A percentile compares a stretch with the other conserved stretches of the same genome.
Evolutionary conservation across 1,284 basidiomycete genomes (phyloP).

Genomic region (Austropuccinia psidii): DNA sequence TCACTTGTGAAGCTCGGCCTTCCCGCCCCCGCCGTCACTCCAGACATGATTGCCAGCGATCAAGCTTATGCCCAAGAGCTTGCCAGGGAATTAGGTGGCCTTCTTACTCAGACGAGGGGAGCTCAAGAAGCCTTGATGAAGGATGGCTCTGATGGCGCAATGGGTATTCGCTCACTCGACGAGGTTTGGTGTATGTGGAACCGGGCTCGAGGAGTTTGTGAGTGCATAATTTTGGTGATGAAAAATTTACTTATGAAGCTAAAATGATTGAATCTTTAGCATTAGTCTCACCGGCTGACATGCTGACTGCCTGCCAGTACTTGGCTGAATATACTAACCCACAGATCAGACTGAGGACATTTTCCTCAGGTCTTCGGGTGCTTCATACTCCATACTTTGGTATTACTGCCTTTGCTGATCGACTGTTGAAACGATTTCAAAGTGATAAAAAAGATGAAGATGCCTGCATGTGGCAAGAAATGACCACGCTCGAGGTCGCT

Average conservation of each 20-base stretch:
- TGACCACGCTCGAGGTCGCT: constrained; percentile 10
- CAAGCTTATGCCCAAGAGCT: constrained; percentile 69
- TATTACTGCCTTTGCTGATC: neutral
- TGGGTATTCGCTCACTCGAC: constrained; percentile 75
- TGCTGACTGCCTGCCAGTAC: constrained; percentile 7
- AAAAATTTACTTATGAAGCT: neutral
- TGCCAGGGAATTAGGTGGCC: constrained; percentile 68
- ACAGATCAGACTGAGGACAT: constrained; percentile 7
- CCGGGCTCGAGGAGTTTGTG: constrained; percentile 82
- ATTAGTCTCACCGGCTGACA: constrained; percentile 8
- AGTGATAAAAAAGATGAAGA: neutral
- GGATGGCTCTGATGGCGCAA: constrained; percentile 37
- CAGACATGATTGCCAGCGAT: constrained; percentile 82
- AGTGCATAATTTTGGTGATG: constrained; percentile 46
- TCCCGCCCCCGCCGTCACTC: constrained; percentile 69
- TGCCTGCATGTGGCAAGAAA: neutral
- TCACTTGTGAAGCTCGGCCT: constrained; percentile 83
- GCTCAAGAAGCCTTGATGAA: constrained; percentile 39
- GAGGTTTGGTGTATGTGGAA: constrained; percentile 98
- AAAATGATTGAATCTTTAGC: too few relatives aligned
- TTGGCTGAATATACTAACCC: constrained; percentile 5
- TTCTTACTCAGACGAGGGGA: constrained; percentile 57
- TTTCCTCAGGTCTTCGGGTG: constrained; percentile 11
- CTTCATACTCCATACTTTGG: constrained; percentile 1
- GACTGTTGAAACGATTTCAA: neutral